Evolutionary conservation across 2,329 filamentous ascomycete genomes (phyloP).

Genomic region (Aspergillus sergii): DNA sequence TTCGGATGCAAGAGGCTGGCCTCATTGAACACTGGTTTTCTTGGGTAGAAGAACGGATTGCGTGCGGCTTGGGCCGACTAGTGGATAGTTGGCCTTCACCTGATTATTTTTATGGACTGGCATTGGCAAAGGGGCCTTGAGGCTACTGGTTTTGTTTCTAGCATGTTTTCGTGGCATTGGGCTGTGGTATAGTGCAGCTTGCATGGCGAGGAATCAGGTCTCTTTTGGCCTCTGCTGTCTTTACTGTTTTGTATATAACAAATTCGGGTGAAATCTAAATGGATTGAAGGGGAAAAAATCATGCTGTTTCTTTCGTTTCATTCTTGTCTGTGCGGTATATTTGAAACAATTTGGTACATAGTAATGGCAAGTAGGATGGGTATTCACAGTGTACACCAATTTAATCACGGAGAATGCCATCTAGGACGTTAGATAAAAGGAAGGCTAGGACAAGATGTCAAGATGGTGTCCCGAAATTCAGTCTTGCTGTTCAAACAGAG

Average conservation of each 20-base stretch:
- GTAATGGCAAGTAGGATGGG: not conserved
- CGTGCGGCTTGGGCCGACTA: not conserved
- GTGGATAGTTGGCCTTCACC: not conserved
- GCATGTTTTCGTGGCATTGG: not conserved
- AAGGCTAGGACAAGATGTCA: constrained; percentile 5
- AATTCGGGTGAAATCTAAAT: not conserved
- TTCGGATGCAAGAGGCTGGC: not conserved
- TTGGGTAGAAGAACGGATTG: not conserved
- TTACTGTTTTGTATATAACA: constrained; percentile 4
- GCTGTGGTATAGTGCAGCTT: not conserved
- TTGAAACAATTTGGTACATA: not conserved
- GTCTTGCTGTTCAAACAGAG: not conserved
- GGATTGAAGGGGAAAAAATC: not conserved
- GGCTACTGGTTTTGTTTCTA: not conserved
- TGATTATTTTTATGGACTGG: not conserved
- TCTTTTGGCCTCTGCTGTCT: not conserved
- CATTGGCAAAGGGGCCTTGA: not conserved
- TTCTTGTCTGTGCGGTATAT: not conserved
- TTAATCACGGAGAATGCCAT: not conserved
- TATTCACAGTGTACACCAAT: constrained; percentile 2
- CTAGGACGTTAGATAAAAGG: constrained; percentile 1
- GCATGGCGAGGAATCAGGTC: not conserved
- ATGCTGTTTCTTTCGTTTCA: not conserved
- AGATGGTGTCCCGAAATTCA: not conserved
- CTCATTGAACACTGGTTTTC: not conserved